A percentile compares a stretch with the other conserved stretches of the same genome.
Evolutionary conservation across 2,329 filamentous ascomycete genomes (phyloP).

Genomic region (Clarireedia hainanense): DNA sequence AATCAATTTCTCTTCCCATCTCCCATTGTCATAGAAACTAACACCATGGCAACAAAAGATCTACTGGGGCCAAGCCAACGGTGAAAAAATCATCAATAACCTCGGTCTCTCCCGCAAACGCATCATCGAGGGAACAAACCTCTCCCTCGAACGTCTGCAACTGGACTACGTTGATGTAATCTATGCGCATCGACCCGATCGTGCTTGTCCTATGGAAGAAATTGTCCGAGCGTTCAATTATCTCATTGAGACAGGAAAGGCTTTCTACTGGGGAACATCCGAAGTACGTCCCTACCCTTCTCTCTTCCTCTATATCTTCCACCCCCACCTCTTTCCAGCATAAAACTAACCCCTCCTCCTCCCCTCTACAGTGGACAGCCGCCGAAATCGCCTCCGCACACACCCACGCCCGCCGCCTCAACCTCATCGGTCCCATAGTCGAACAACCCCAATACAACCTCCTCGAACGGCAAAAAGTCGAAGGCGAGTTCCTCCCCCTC

Average conservation of each 20-base stretch:
- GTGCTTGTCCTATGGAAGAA: slow-evolving; percentile 62
- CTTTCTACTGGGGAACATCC: slow-evolving; percentile 64
- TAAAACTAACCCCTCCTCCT: slow-evolving; percentile 57
- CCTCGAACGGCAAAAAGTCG: slow-evolving; percentile 53
- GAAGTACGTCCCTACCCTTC: slow-evolving; percentile 62
- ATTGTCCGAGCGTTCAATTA: slow-evolving; percentile 64
- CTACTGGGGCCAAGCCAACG: slow-evolving; percentile 55
- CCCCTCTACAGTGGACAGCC: slow-evolving; percentile 51
- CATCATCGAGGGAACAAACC: slow-evolving; percentile 57
- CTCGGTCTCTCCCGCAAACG: slow-evolving; percentile 61
- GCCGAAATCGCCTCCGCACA: slow-evolving; percentile 58
- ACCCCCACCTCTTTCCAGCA: slow-evolving; percentile 52
- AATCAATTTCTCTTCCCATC: background rate
- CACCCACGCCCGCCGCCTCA: slow-evolving; percentile 51
- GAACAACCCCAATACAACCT: slow-evolving; percentile 64
- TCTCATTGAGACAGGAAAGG: slow-evolving; percentile 58
- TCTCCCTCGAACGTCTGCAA: slow-evolving; percentile 44
- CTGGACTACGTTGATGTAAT: slow-evolving; percentile 60
- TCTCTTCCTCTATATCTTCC: slow-evolving; percentile 50
- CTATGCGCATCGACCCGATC: slow-evolving; percentile 62
- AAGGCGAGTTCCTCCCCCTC: slow-evolving; percentile 52
- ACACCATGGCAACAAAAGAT: slow-evolving; percentile 36
- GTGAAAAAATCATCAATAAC: slow-evolving; percentile 58
- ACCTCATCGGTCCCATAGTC: slow-evolving; percentile 54
- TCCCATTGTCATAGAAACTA: background rate